phyloP scores from a whole-genome alignment of 306 rosid species.

The Dalbergia cultrata region DNA sequence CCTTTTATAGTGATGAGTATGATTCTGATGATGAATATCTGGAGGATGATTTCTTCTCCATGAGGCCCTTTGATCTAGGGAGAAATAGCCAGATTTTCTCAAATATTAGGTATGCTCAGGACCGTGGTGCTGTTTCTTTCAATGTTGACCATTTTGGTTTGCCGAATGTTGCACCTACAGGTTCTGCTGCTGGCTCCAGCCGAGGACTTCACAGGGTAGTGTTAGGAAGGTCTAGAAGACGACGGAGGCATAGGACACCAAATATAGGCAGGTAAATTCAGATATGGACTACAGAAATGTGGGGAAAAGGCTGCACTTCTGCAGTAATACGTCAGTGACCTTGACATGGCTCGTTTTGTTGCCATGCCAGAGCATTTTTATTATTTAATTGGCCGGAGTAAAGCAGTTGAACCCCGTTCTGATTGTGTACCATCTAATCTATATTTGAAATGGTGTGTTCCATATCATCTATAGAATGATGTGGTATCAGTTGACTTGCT shows the following conservation, averaged over 20 bases:
- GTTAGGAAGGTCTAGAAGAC: constrained; percentile 63
- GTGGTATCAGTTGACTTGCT: constrained; percentile 29
- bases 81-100: constrained; percentile 59
- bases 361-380: constrained; percentile 38
- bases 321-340: constrained; percentile 31
- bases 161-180: constrained; percentile 53
- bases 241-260: constrained; percentile 58
- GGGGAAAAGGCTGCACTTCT: constrained; percentile 43
- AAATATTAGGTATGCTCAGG: constrained; percentile 55
- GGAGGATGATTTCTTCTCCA: constrained; percentile 63
- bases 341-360: constrained; percentile 44
- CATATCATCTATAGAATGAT: constrained; percentile 31
- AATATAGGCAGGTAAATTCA: constrained; percentile 48
- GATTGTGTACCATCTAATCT: constrained; percentile 28
- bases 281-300: constrained; percentile 14
- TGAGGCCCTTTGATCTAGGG: constrained; percentile 64
- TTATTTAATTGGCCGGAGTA: constrained; percentile 52
- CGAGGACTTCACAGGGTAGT: constrained; percentile 56
- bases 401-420: constrained; percentile 39
- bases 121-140: constrained; percentile 47
- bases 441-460: not conserved
- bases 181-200: constrained; percentile 64
- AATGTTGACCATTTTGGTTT: constrained; percentile 58
- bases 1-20: constrained; percentile 68
- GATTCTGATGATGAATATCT: constrained; percentile 68